Evolutionary conservation across 129 eudicot genomes (phyloP).

Genomic region (Dittrichia graveolens): DNA sequence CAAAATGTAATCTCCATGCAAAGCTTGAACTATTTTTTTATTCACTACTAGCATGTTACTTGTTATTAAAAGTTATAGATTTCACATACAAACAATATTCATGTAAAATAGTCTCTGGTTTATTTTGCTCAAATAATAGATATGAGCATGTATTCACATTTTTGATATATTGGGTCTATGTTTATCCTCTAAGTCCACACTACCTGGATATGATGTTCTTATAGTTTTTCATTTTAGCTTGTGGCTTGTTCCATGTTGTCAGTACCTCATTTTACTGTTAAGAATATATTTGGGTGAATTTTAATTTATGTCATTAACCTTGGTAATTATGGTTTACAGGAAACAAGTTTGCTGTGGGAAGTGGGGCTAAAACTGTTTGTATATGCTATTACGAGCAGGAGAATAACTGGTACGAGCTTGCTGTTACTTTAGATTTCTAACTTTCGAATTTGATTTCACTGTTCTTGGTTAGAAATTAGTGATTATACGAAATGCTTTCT

Average conservation of each 20-base stretch:
- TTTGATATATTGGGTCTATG: neutral
- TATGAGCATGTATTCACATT: conserved; percentile 4
- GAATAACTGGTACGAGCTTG: conserved; percentile 76
- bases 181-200: too few relatives aligned
- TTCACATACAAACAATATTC: neutral
- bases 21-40: neutral
- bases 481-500: too few relatives aligned
- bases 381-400: conserved; percentile 99
- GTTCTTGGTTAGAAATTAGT: too few relatives aligned
- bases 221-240: neutral
- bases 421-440: conserved; percentile 5
- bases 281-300: conserved; percentile 16
- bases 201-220: too few relatives aligned
- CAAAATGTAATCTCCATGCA: conserved; percentile 1
- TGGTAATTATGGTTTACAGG: conserved; percentile 52
- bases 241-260: neutral
- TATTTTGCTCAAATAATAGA: neutral
- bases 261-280: neutral
- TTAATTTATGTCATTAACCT: conserved; percentile 16
- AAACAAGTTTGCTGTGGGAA: conserved; percentile 99
- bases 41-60: neutral
- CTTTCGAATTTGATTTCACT: neutral
- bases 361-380: conserved; percentile 99
- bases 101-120: neutral
- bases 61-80: neutral